phyloP scores from a whole-genome alignment of 306 rosid genomes.

The Spatholobus suberectus region DNA sequence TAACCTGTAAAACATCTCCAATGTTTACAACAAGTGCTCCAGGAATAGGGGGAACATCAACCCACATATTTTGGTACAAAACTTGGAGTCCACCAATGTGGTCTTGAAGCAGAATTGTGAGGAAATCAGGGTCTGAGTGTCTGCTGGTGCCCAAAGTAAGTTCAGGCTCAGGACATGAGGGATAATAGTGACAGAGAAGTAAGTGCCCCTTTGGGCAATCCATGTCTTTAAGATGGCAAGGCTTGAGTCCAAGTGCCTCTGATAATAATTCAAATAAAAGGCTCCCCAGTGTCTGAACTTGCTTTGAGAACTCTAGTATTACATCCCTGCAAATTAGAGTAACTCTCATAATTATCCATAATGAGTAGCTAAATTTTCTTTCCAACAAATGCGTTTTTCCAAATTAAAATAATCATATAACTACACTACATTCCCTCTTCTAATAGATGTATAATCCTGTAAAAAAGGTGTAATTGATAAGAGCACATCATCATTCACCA shows the following conservation, averaged over 20 bases:
- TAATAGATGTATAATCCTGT: no score
- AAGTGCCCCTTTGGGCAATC: constrained; percentile 49
- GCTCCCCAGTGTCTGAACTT: constrained; percentile 42
- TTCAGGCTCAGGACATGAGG: constrained; percentile 67
- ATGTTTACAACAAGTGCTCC: constrained; percentile 56
- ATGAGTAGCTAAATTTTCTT: not conserved
- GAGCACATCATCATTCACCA: no score
- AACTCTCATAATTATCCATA: not conserved
- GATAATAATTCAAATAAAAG: constrained; percentile 56
- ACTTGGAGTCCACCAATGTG: constrained; percentile 58
- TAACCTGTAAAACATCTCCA: constrained; percentile 55
- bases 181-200: constrained; percentile 60
- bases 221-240: constrained; percentile 45
- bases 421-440: no score
- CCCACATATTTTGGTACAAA: constrained; percentile 42
- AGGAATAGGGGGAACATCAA: constrained; percentile 44
- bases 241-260: constrained; percentile 58
- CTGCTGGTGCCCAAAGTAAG: constrained; percentile 44
- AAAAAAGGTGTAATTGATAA: no score
- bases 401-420: not conserved
- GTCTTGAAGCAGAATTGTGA: constrained; percentile 61
- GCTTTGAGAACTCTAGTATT: constrained; percentile 42
- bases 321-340: constrained; percentile 42
- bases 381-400: not conserved
- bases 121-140: constrained; percentile 56